Evolutionary conservation across 352 stramenopile species (phyloP).

Genomic region (Phytophthora rubi): DNA sequence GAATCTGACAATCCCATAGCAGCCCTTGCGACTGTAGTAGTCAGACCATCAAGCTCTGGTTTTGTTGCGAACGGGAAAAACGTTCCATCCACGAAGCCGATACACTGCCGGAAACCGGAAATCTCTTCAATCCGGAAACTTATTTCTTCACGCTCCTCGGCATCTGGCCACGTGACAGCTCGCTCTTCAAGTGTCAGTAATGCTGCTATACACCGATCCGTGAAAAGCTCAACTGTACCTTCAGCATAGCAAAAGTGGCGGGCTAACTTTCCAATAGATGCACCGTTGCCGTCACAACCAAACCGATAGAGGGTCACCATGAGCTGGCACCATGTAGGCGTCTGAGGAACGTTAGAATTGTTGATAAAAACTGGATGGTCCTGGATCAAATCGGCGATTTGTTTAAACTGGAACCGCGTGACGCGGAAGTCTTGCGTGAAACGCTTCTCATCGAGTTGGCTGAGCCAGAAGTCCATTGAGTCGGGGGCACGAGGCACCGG

Average conservation of each 20-base stretch:
- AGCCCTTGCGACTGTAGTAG: constrained; percentile 29
- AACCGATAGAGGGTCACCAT: constrained; percentile 13
- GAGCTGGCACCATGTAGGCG: constrained; percentile 7
- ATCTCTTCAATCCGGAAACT: not conserved
- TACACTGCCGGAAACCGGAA: constrained; percentile 16
- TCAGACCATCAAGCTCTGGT: constrained; percentile 18
- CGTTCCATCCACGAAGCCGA: constrained; percentile 26
- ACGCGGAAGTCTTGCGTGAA: constrained; percentile 14
- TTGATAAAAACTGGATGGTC: constrained; percentile 7
- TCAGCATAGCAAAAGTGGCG: constrained; percentile 11
- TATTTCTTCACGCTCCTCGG: not conserved
- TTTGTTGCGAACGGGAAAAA: constrained; percentile 29
- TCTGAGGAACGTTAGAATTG: constrained; percentile 9
- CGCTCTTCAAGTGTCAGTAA: not conserved
- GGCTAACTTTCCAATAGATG: constrained; percentile 7
- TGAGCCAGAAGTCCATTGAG: constrained; percentile 6
- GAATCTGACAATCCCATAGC: constrained; percentile 7
- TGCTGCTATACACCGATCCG: constrained; percentile 6
- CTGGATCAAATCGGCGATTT: constrained; percentile 10
- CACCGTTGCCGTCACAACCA: constrained; percentile 8
- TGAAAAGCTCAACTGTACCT: constrained; percentile 12
- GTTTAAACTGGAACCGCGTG: constrained; percentile 4
- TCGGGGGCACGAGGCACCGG: constrained; percentile 10
- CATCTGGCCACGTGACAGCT: constrained; percentile 5
- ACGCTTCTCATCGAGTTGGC: constrained; percentile 5